These are phyloP conservation scores for Iris macrosiphon DNA, from an alignment of 106 monocot genomes.

Conservation along the genomic window DNA sequence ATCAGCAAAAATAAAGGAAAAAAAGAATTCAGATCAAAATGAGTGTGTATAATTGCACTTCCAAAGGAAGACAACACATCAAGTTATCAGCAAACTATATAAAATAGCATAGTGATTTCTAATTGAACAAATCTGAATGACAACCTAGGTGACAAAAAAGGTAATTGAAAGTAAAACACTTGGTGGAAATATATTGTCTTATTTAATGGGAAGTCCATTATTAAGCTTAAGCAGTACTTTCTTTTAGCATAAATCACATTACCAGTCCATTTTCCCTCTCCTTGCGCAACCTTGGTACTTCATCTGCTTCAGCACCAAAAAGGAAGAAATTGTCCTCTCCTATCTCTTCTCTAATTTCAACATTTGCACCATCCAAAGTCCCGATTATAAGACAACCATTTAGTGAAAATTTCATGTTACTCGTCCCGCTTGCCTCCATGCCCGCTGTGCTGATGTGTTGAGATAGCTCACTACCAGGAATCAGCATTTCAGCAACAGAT, in stretches of 20 bases:
- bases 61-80: too few relatives aligned
- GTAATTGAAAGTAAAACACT: too few relatives aligned
- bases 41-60: too few relatives aligned
- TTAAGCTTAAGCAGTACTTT: neutral
- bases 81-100: too few relatives aligned
- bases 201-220: too few relatives aligned
- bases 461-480: slow-evolving; percentile 93
- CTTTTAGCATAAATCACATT: neutral
- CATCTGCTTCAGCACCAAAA: slow-evolving; percentile 83
- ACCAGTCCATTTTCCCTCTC: slow-evolving; percentile 84
- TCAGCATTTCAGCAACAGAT: slow-evolving; percentile 78
- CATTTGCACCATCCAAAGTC: slow-evolving; percentile 91
- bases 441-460: slow-evolving; percentile 96
- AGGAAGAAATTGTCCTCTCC: slow-evolving; percentile 92
- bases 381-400: slow-evolving; percentile 96
- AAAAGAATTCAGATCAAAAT: too few relatives aligned
- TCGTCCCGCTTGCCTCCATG: slow-evolving; percentile 96
- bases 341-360: slow-evolving; percentile 92
- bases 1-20: neutral
- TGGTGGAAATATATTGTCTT: too few relatives aligned
- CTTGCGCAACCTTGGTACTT: slow-evolving; percentile 69
- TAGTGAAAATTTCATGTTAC: slow-evolving; percentile 95
- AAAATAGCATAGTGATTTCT: too few relatives aligned
- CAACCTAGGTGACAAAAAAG: too few relatives aligned
- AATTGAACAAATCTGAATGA: too few relatives aligned